Evolutionary conservation across 768 basidiomycete genomes (phyloP), one percentile per base, ranked within the genome.

Genomic region (Cubamyces sp.): DNA sequence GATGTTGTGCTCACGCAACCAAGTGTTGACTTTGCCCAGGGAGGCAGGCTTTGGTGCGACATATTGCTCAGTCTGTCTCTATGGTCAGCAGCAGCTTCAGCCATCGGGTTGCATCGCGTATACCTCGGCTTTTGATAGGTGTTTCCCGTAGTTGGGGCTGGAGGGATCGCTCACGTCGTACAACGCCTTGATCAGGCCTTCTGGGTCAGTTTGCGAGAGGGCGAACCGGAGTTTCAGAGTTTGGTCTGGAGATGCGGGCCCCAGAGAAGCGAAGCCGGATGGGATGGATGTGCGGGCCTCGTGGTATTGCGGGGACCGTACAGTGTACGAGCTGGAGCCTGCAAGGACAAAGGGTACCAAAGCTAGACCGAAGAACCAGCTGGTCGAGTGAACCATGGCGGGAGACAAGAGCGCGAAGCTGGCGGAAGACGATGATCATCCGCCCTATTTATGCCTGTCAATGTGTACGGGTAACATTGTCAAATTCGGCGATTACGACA

Each of bases 101-200:
- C 12, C 18, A 7, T 16, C 11, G 37, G 5, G 30, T 23, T 16
- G 48, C 14, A 5, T 30, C 5, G 19, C 18, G 46, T 34, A 8
- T 60, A 75, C 75, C 68, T 74, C 70, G 41, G 70, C 71, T 64
- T 71, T 74, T n/a, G 69, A 70, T 23, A 77, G 69, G 59, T 74
- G 71, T 43, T 75, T 61, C 5, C 74, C 70, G 64, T 74, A 76
- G 28, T 60, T 61, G 18, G 68, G 47, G 63, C 71, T 76, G 19
- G 47, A 58, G 1, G 76, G 76, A 18, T 66, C 64, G 59, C 72
- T 72, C 39, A 73, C 74, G 39, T 69, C 70, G 61, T 73, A 67
- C 9, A 77, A 59, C 28, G 72, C 72, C 26, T 54, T 65, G 66
- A 74, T 69, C 42, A 77, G 70, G 1, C 74, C 76, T 30, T 66